Percentiles rank a stretch among this genome's conserved stretches.
phyloP scores from a whole-genome alignment of 2,329 filamentous ascomycete species.

The Aspergillus terreus region DNA sequence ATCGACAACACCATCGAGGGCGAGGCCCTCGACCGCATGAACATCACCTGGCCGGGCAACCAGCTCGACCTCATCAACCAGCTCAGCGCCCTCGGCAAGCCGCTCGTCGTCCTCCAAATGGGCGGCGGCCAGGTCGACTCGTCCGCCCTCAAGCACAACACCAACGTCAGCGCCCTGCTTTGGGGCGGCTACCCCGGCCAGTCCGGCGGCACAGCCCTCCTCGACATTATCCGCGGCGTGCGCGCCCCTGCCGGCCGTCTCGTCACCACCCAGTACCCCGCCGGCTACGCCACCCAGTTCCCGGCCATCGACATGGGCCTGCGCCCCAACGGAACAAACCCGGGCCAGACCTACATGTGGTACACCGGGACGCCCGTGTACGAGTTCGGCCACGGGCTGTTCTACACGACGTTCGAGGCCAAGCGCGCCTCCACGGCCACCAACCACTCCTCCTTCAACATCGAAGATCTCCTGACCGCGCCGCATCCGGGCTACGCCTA shows the following conservation, averaged over 20 bases:
- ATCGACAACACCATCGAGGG: slow-evolving; percentile 42
- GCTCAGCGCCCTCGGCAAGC: slow-evolving; percentile 35
- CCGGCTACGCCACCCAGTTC: slow-evolving; percentile 41
- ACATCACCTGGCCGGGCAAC: slow-evolving; percentile 42
- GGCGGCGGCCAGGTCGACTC: slow-evolving; percentile 45
- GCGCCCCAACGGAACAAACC: slow-evolving; percentile 35
- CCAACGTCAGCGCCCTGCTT: slow-evolving; percentile 39
- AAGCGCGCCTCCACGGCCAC: neutral
- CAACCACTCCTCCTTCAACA: slow-evolving; percentile 25
- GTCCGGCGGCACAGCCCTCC: slow-evolving; percentile 39
- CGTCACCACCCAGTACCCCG: slow-evolving; percentile 37
- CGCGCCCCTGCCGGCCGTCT: slow-evolving; percentile 42
- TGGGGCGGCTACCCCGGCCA: slow-evolving; percentile 47
- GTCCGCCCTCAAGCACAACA: slow-evolving; percentile 35
- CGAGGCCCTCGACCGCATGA: slow-evolving; percentile 39
- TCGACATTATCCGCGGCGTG: slow-evolving; percentile 42
- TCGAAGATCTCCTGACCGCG: slow-evolving; percentile 30
- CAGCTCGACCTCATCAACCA: slow-evolving; percentile 40
- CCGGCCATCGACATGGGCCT: slow-evolving; percentile 41
- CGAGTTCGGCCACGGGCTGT: slow-evolving; percentile 42
- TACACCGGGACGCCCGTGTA: slow-evolving; percentile 39
- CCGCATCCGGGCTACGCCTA: slow-evolving; percentile 22
- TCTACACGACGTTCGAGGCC: slow-evolving; percentile 41
- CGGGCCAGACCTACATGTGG: slow-evolving; percentile 46
- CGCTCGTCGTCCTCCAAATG: slow-evolving; percentile 41